Conservation (phyloP, 1,139 yeast genomes). For the Suhomyces guaymorum region DNA sequence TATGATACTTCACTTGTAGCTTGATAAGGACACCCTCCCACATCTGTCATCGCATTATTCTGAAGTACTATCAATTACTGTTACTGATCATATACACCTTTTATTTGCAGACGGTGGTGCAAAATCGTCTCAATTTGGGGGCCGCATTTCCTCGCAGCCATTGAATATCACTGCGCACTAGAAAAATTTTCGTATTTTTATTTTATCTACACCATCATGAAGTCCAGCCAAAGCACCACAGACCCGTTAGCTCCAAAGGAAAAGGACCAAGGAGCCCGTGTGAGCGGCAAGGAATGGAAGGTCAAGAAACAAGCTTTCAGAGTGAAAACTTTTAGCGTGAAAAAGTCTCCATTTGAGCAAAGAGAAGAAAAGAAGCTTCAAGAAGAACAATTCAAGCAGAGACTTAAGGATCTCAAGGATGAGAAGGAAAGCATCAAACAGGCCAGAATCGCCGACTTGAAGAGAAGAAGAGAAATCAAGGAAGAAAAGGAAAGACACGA, state of each 20-base stretch:
- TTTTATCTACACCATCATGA: constrained; percentile 2
- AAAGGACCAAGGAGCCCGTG: constrained; percentile 26
- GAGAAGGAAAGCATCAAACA: constrained; percentile 60
- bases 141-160: neutral
- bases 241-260: constrained; percentile 26
- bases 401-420: constrained; percentile 57
- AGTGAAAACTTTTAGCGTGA: constrained; percentile 22
- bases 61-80: no score
- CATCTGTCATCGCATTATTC: no score
- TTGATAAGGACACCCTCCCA: no score
- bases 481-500: constrained; percentile 77
- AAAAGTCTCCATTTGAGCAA: constrained; percentile 21
- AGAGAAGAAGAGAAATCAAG: constrained; percentile 66
- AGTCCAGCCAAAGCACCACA: constrained; percentile 9
- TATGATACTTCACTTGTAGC: no score
- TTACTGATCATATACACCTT: no score
- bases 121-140: no score
- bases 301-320: constrained; percentile 30
- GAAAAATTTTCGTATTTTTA: constrained; percentile 8
- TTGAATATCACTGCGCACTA: neutral
- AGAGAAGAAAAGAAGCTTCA: constrained; percentile 41
- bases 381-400: constrained; percentile 50
- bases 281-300: constrained; percentile 32
- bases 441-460: constrained; percentile 52
- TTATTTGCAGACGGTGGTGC: no score